phyloP scores from a whole-genome alignment of 163 green algal genomes.

The Scenedesmus sp. region DNA sequence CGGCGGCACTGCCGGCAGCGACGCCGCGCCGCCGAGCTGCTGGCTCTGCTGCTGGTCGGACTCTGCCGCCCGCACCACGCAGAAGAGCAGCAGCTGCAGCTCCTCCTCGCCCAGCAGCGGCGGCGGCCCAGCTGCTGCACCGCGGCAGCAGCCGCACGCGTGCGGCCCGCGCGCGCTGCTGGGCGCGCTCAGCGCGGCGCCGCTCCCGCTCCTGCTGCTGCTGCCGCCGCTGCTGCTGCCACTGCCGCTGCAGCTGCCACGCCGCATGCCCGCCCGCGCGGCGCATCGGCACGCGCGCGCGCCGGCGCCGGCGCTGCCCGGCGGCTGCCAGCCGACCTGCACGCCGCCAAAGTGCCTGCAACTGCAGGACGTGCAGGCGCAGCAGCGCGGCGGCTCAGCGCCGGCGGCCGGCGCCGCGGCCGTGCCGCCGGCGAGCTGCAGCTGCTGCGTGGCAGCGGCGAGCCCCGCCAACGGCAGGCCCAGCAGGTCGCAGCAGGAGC shows the following conservation, averaged over 20 bases:
- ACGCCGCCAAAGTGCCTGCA: background rate
- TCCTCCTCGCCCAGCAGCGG: background rate
- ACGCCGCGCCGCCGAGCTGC: no score
- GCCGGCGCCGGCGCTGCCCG: no score
- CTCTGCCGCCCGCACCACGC: background rate
- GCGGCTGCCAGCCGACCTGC: background rate
- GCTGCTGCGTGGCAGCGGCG: background rate
- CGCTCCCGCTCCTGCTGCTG: no score
- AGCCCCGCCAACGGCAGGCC: slow-evolving; percentile 4
- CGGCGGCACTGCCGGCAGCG: no score
- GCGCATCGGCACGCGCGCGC: no score
- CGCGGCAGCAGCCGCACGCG: no score
- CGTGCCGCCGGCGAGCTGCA: background rate
- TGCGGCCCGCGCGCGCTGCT: no score
- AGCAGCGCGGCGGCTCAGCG: background rate
- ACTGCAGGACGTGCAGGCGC: background rate
- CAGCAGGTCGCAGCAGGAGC: slow-evolving; percentile 22
- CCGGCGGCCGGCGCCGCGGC: background rate
- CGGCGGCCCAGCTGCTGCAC: background rate
- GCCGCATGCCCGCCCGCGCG: no score
- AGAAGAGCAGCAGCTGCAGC: slow-evolving; percentile 18
- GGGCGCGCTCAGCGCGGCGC: no score
- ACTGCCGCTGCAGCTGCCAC: no score
- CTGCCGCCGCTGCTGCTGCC: no score
- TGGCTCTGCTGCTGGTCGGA: background rate